These are phyloP conservation scores for Spathaspora arborariae DNA, from an alignment of 805 yeast species.

Conservation along the genomic window DNA sequence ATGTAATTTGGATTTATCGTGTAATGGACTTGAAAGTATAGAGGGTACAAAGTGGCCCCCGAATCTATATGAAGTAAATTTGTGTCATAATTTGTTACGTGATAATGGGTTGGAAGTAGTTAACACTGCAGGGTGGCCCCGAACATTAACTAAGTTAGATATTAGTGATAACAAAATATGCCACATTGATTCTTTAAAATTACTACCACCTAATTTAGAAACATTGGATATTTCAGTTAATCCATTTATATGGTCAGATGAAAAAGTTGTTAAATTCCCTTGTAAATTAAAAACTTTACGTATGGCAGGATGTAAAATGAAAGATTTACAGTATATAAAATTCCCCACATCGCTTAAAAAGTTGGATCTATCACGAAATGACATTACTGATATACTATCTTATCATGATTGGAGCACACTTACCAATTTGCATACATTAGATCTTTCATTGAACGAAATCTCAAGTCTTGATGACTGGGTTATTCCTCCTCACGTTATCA, in stretches of 20 bases:
- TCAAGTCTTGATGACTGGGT: conserved; percentile 16
- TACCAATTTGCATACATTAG: conserved; percentile 17
- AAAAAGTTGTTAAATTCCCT: conserved; percentile 29
- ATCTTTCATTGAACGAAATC: conserved; percentile 16
- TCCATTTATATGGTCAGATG: neutral
- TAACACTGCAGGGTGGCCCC: conserved; percentile 3
- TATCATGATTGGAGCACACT: conserved; percentile 25
- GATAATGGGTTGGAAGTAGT: too few species aligned
- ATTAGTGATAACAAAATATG: neutral
- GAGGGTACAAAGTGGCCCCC: too few species aligned
- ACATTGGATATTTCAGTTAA: conserved; percentile 6
- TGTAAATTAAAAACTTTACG: conserved; percentile 19
- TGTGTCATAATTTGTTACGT: too few species aligned
- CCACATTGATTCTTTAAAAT: conserved; percentile 1
- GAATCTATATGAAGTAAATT: too few species aligned
- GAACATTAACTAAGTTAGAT: neutral
- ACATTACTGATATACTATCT: conserved; percentile 16
- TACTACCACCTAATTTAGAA: conserved; percentile 9
- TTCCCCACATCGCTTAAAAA: conserved; percentile 19
- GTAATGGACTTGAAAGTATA: too few species aligned
- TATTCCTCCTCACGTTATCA: conserved; percentile 12
- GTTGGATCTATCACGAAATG: conserved; percentile 24
- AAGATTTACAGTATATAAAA: conserved; percentile 15
- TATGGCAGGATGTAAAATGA: conserved; percentile 21
- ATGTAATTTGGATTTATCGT: too few species aligned